Percentiles rank a stretch among this genome's conserved stretches.
phyloP scores from a whole-genome alignment of 176 grass and related monocot genomes.

The Carex littledalei region DNA sequence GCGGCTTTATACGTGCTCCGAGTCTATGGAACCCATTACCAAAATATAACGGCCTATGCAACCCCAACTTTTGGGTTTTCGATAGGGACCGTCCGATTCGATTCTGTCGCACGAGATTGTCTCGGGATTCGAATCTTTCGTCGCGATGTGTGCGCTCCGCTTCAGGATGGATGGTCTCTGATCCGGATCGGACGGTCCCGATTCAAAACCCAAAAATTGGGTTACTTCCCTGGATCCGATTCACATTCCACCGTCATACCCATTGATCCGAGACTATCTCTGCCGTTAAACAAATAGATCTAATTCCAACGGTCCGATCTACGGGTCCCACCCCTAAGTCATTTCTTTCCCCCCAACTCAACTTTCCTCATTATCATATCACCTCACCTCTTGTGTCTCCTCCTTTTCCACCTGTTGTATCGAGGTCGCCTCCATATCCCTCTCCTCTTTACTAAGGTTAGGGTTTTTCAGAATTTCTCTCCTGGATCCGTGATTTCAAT shows the following conservation, averaged over 20 bases:
- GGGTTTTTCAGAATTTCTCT: background rate
- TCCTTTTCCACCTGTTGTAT: background rate
- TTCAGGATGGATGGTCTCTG: too few relatives aligned
- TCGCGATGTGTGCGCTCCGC: too few relatives aligned
- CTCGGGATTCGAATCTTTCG: too few relatives aligned
- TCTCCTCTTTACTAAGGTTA: conserved; percentile 16
- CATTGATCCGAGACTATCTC: background rate
- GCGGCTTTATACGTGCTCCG: background rate
- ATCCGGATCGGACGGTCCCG: too few relatives aligned
- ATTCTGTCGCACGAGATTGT: too few relatives aligned
- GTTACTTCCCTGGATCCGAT: too few relatives aligned
- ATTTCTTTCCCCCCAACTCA: background rate
- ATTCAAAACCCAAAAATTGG: too few relatives aligned
- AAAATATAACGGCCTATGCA: background rate
- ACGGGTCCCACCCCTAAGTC: background rate
- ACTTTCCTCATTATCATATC: background rate
- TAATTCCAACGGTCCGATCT: background rate
- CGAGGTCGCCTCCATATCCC: background rate
- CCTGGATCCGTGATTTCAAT: background rate
- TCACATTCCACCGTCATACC: background rate
- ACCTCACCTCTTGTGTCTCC: background rate
- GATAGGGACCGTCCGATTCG: too few relatives aligned
- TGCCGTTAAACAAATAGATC: conserved; percentile 9
- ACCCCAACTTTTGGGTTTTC: too few relatives aligned
- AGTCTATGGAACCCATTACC: background rate